Evolutionary conservation across 352 stramenopile genomes (phyloP).

Genomic region (Phytophthora fragariae): DNA sequence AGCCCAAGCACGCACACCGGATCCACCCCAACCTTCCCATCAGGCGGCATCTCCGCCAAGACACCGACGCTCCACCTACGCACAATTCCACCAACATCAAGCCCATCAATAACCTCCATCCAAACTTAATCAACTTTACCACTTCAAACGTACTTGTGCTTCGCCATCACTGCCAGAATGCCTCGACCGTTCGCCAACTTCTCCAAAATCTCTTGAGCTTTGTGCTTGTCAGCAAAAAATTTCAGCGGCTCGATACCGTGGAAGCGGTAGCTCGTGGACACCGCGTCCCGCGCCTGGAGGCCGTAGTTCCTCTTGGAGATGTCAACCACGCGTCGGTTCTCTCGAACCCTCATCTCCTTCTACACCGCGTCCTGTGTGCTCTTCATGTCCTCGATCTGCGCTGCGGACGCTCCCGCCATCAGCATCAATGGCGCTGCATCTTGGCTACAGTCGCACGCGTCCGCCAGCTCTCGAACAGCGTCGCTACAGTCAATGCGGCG

Average conservation of each 20-base stretch:
- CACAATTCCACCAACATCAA: slow-evolving; percentile 1
- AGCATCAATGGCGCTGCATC: slow-evolving; percentile 42
- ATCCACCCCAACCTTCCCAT: slow-evolving; percentile 91
- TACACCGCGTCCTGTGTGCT: slow-evolving; percentile 45
- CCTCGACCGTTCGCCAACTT: slow-evolving; percentile 88
- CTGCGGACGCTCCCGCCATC: slow-evolving; percentile 53
- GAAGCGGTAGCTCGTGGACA: slow-evolving; percentile 68
- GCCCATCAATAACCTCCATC: not conserved
- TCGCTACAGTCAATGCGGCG: slow-evolving; percentile 53
- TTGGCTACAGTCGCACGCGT: slow-evolving; percentile 40
- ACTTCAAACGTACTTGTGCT: slow-evolving; percentile 74
- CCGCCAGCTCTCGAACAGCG: slow-evolving; percentile 10
- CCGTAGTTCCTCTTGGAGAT: slow-evolving; percentile 62
- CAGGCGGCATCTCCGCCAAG: slow-evolving; percentile 90
- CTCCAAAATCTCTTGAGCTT: slow-evolving; percentile 83
- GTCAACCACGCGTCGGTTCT: slow-evolving; percentile 61
- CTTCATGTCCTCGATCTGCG: slow-evolving; percentile 66
- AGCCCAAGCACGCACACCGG: slow-evolving; percentile 92
- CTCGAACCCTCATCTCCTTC: slow-evolving; percentile 44
- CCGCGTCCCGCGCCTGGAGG: slow-evolving; percentile 45
- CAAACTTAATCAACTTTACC: not conserved
- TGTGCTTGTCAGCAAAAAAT: slow-evolving; percentile 59
- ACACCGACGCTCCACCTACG: slow-evolving; percentile 85
- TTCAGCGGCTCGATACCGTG: slow-evolving; percentile 74
- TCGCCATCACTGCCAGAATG: slow-evolving; percentile 88